Percentiles rank a stretch among this genome's conserved stretches.
phyloP scores from a whole-genome alignment of 129 eudicot genomes.

The Pseudognaphalium luteoalbum region DNA sequence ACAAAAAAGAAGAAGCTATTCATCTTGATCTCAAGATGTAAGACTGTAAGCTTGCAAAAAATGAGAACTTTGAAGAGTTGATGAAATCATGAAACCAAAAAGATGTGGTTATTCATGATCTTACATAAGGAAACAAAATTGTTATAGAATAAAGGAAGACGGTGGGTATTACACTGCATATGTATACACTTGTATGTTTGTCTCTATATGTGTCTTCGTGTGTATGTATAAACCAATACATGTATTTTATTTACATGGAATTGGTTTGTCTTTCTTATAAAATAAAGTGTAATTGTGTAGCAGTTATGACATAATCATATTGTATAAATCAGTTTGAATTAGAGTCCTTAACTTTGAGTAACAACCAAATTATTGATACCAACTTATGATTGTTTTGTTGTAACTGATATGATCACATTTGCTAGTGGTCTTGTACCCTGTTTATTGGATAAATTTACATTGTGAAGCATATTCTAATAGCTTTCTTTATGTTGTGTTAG shows the following conservation, averaged over 20 bases:
- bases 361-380: not conserved
- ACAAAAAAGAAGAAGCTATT: not conserved
- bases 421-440: constrained; percentile 8
- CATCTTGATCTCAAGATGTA: not conserved
- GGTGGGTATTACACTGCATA: not conserved
- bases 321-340: not conserved
- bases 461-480: constrained; percentile 11
- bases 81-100: not conserved
- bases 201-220: not conserved
- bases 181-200: not conserved
- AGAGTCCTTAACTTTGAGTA: not conserved
- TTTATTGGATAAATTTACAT: not conserved
- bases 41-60: not conserved
- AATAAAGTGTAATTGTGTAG: not conserved
- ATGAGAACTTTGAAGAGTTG: not conserved
- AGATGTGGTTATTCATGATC: not conserved
- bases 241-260: not conserved
- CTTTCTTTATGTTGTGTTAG: constrained; percentile 33
- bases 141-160: no score
- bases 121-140: not conserved
- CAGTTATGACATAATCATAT: not conserved
- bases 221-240: not conserved
- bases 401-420: constrained; percentile 2
- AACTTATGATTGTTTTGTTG: not conserved
- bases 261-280: not conserved